These are phyloP conservation scores for Elsinoe perseae DNA, from an alignment of 2,329 filamentous ascomycete species.

Conservation along the genomic window DNA sequence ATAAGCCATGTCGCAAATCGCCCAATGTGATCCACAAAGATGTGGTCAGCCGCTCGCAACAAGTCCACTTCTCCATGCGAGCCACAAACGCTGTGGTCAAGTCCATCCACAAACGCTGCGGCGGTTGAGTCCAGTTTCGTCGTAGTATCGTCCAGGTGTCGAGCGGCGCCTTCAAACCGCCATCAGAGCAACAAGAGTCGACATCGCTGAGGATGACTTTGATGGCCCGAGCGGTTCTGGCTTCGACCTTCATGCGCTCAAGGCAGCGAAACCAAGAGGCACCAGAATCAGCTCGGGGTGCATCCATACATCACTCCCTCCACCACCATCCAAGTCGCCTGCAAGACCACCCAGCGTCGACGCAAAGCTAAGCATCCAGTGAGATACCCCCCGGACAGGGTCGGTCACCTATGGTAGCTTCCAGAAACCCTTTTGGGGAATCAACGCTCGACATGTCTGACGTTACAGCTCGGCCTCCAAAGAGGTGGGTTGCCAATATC, in stretches of 20 bases:
- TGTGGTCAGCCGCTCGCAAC: not conserved
- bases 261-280: not conserved
- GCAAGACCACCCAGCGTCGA: not conserved
- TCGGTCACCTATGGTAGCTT: not conserved
- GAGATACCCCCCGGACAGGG: not conserved
- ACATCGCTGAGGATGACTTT: constrained; percentile 3
- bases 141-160: not conserved
- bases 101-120: not conserved
- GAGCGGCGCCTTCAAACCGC: not conserved
- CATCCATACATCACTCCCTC: constrained; percentile 7
- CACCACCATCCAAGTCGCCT: not conserved
- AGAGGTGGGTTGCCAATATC: not conserved
- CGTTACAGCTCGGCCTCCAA: not conserved
- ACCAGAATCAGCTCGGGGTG: not conserved
- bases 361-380: not conserved
- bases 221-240: not conserved
- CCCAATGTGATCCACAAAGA: not conserved
- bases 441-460: not conserved
- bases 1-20: not conserved
- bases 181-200: constrained; percentile 1
- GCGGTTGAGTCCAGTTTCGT: not conserved
- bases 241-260: not conserved
- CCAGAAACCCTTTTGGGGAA: not conserved
- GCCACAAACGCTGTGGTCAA: not conserved
- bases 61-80: not conserved